Percentiles rank a stretch among this genome's conserved stretches.
phyloP scores from a whole-genome alignment of 768 basidiomycete genomes.

The Tricholoma saponaceum region DNA sequence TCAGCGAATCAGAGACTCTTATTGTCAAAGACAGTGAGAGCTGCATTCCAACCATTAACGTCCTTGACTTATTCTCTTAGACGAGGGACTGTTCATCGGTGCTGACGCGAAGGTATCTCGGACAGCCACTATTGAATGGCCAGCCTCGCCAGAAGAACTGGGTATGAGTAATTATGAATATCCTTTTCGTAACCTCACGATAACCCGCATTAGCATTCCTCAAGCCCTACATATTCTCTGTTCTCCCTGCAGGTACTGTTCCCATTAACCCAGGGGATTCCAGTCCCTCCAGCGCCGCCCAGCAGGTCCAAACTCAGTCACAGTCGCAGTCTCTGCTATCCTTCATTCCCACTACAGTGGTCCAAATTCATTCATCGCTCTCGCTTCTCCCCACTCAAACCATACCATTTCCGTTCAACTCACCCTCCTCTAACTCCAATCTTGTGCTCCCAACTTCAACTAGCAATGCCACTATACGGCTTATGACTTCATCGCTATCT shows the following conservation, averaged over 20 bases:
- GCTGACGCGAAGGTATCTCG: conserved; percentile 52
- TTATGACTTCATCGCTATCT: conserved; percentile 55
- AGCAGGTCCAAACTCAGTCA: conserved; percentile 18
- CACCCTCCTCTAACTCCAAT: conserved; percentile 24
- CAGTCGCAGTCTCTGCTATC: conserved; percentile 16
- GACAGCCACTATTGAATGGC: conserved; percentile 59
- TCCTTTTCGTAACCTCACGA: not conserved
- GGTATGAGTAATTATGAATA: conserved; percentile 29
- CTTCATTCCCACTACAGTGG: conserved; percentile 50
- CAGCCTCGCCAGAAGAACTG: conserved; percentile 78
- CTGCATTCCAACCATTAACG: not conserved
- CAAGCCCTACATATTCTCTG: conserved; percentile 73
- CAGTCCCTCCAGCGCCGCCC: conserved; percentile 19
- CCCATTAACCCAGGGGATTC: conserved; percentile 17
- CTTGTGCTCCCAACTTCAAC: conserved; percentile 21
- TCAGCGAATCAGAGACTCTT: conserved; percentile 60
- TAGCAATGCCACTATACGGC: conserved; percentile 50
- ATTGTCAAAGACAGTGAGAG: conserved; percentile 77
- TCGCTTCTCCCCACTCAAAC: conserved; percentile 60
- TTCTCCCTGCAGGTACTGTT: conserved; percentile 68
- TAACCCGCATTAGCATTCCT: conserved; percentile 73
- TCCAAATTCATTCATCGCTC: conserved; percentile 71
- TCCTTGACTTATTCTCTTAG: conserved; percentile 31
- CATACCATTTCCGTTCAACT: conserved; percentile 57
- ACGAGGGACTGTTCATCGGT: conserved; percentile 64